A percentile compares a stretch with the other conserved stretches of the same genome.
Evolutionary conservation across 306 rosid genomes (phyloP).

Genomic region (Cucurbita moschata): DNA sequence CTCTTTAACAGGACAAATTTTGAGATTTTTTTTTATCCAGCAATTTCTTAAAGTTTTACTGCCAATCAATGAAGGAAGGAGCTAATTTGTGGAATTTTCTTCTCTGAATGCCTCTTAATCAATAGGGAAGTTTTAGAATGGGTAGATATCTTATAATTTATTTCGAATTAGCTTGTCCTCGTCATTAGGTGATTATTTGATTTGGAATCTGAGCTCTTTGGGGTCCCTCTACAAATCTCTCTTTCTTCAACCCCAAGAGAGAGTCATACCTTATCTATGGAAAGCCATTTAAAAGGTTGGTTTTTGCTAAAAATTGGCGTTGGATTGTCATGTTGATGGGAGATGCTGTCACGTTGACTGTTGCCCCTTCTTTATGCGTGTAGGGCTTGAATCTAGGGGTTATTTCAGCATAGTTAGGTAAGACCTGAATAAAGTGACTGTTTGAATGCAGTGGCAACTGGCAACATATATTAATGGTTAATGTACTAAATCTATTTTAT

Average conservation of each 20-base stretch:
- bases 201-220: background rate
- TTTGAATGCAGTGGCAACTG: background rate
- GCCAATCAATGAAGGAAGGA: background rate
- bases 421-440: background rate
- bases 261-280: background rate
- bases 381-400: background rate
- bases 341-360: background rate
- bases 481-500: background rate
- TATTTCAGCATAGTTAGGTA: background rate
- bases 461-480: background rate
- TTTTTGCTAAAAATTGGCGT: background rate
- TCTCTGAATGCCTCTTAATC: background rate
- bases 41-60: background rate
- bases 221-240: background rate
- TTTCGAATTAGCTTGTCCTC: background rate
- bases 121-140: background rate
- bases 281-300: background rate
- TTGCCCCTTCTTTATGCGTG: background rate
- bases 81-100: background rate
- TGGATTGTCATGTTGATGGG: background rate
- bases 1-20: background rate
- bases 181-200: background rate
- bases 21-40: background rate
- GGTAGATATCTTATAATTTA: background rate
- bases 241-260: background rate